Evolutionary conservation across 2,329 filamentous ascomycete genomes (phyloP), one percentile per base, ranked within the genome.

Genomic region (Nemania abortiva): DNA sequence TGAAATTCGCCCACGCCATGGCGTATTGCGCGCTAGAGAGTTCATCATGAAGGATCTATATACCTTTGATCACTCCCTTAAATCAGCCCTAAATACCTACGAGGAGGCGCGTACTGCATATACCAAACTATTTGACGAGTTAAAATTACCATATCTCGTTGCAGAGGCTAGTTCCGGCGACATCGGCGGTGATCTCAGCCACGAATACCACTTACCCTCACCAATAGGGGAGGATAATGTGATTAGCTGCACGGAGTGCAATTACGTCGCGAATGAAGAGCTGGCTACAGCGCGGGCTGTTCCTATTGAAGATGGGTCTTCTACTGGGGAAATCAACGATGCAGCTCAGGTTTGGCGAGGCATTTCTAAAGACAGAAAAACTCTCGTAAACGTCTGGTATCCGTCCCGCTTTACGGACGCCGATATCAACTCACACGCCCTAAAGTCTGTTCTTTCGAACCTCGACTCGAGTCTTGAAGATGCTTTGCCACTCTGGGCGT

Each of bases 11-110:
- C 96, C 96, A 22, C 89, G 96, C 37, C 93, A 97, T 74, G 96
- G 96, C 13, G 85, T 99, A 1, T 84, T 99, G 9, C 90, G 96
- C 10, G 92, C 93, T 0, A 90, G 94, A 70, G 96, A 99, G 77
- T 99, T 99, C 76, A 82, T 94, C 74, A 99, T 99, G 96, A 99
- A 99, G 81, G 96, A 99, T 79, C 87, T 99, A 0, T 99, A 99
- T 79, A 98, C 95, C 0, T 99, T 99, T 77, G 96, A 99, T 77
- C 82, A 86, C 42, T 91, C 86, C 3, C 79, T 85, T 0, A 82
- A 87, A 29, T 83, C 88, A n/a, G 95, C 95, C 1, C 83, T 95
- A n/a, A 82, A 87, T 58, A 97, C 95, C 0, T 99, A 99, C 74
- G 81, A 88, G 6, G 82, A 90, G 50, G 94, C 97, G 2, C 89